These are phyloP conservation scores for Sclerotinia nivalis DNA, from an alignment of 2,329 filamentous ascomycete genomes.

Conservation along the genomic window DNA sequence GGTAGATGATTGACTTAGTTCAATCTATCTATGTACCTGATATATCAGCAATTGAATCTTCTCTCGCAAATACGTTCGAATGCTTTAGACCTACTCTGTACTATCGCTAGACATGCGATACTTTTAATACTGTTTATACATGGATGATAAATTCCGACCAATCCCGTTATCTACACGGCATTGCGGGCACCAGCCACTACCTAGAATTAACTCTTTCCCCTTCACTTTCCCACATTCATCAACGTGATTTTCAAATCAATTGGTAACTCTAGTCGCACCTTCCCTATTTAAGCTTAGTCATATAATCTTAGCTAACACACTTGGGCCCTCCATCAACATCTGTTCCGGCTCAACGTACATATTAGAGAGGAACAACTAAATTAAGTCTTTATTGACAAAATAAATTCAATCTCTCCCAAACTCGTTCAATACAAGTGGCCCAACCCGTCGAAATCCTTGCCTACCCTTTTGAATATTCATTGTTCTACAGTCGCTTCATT, in stretches of 20 bases:
- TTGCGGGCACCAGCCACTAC: not conserved
- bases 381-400: conserved; percentile 6
- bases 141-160: not conserved
- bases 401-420: conserved; percentile 6
- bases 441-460: not conserved
- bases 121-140: no score
- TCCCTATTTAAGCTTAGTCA: conserved; percentile 1
- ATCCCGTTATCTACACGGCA: not conserved
- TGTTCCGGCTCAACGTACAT: conserved; percentile 6
- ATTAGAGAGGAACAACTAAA: not conserved
- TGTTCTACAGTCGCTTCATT: conserved; percentile 2
- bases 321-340: conserved; percentile 13
- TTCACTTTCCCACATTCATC: conserved; percentile 7
- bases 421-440: not conserved
- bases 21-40: no score
- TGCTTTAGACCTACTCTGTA: no score
- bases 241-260: conserved; percentile 12
- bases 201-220: not conserved
- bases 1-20: no score
- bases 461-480: conserved; percentile 13
- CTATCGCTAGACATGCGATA: no score
- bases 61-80: no score
- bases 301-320: conserved; percentile 8
- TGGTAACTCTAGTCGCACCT: not conserved
- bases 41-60: no score